phyloP scores from a whole-genome alignment of 1,139 yeast species.

The Taiozyma sp. region DNA sequence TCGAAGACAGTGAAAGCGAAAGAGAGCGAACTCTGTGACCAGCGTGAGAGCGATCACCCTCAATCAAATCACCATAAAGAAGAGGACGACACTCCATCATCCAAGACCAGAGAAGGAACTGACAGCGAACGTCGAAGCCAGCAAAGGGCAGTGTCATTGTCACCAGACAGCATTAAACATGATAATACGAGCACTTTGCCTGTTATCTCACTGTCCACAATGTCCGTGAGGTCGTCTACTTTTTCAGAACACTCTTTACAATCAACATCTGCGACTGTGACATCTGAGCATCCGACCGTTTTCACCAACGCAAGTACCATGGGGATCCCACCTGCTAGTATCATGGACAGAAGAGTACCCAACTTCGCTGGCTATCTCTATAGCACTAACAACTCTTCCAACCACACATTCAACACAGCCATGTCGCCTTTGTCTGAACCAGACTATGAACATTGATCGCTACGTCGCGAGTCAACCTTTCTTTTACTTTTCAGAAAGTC shows the following conservation, averaged over 20 bases:
- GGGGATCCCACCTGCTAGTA: conserved; percentile 64
- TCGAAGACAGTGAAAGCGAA: not conserved
- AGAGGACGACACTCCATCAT: not conserved
- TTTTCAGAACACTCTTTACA: conserved; percentile 31
- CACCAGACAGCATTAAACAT: conserved; percentile 14
- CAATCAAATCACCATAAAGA: not conserved
- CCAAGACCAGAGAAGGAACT: not conserved
- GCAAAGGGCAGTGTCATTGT: conserved; percentile 7
- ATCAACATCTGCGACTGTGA: conserved; percentile 37
- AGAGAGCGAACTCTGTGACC: not conserved
- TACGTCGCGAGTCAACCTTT: no score
- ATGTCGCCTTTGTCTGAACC: conserved; percentile 6
- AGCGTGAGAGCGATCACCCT: not conserved
- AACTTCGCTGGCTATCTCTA: conserved; percentile 8
- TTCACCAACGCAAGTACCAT: conserved; percentile 58
- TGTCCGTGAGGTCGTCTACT: conserved; percentile 34
- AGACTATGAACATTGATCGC: not conserved
- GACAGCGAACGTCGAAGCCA: not conserved
- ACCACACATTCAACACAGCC: conserved; percentile 10
- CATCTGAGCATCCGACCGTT: conserved; percentile 39
- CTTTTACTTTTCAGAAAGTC: not conserved
- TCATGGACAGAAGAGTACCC: conserved; percentile 41
- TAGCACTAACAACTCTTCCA: conserved; percentile 12
- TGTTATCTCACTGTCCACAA: conserved; percentile 44
- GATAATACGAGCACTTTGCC: conserved; percentile 49